phyloP scores from a whole-genome alignment of 805 yeast species.

The Sugiyamaella smithiae region DNA sequence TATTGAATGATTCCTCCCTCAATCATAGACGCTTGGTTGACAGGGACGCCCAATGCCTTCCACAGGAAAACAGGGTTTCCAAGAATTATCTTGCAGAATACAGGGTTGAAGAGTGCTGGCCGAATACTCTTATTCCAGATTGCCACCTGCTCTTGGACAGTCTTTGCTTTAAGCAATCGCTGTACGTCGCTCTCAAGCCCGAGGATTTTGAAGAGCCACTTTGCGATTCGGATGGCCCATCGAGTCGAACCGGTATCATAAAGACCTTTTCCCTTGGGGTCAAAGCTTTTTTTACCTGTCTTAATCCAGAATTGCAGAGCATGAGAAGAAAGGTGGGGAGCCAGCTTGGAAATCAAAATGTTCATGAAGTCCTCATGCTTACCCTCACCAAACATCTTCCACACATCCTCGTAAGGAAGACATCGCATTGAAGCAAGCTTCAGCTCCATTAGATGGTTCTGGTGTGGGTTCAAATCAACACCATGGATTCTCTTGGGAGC shows the following conservation, averaged over 20 bases:
- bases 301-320: conserved; percentile 80
- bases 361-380: conserved; percentile 51
- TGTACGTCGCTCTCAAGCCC: conserved; percentile 54
- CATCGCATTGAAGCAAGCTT: conserved; percentile 66
- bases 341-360: conserved; percentile 52
- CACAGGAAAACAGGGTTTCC: conserved; percentile 85
- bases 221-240: conserved; percentile 77
- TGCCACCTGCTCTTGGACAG: conserved; percentile 57
- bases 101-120: conserved; percentile 68
- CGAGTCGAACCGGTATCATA: conserved; percentile 77
- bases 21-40: conserved; percentile 79
- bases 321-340: conserved; percentile 72
- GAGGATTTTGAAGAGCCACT: conserved; percentile 49
- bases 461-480: conserved; percentile 80
- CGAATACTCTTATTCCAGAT: conserved; percentile 63
- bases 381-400: conserved; percentile 79
- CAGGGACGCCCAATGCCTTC: conserved; percentile 89
- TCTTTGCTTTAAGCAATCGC: conserved; percentile 53
- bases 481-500: conserved; percentile 80
- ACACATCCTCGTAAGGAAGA: conserved; percentile 56
- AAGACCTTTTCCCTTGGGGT: conserved; percentile 54
- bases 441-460: conserved; percentile 74
- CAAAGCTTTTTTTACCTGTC: conserved; percentile 59
- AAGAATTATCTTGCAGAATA: conserved; percentile 62
- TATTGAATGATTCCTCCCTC: conserved; percentile 68